These are phyloP conservation scores for Fusarium sp. DNA, from an alignment of 2,329 filamentous ascomycete species.

Conservation along the genomic window DNA sequence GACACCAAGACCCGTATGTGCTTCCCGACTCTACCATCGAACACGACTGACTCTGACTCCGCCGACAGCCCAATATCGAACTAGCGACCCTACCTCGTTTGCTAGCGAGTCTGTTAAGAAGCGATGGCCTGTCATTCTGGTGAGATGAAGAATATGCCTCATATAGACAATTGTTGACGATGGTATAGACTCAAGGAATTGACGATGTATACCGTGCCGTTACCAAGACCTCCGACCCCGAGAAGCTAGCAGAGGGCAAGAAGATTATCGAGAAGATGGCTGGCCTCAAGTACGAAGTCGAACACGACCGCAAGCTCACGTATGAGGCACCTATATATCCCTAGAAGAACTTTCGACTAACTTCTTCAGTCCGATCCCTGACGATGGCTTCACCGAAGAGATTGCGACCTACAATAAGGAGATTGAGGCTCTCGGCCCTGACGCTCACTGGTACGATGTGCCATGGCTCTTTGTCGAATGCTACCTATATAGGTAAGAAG, in stretches of 20 bases:
- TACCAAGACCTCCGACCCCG: conserved; percentile 66
- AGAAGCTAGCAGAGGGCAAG: conserved; percentile 84
- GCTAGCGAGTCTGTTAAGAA: conserved; percentile 85
- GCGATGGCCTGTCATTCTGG: conserved; percentile 93
- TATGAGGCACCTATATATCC: conserved; percentile 55
- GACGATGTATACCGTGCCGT: conserved; percentile 90
- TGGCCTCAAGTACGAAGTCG: conserved; percentile 91
- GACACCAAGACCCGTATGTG: conserved; percentile 78
- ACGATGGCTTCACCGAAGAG: conserved; percentile 85
- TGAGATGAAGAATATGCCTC: conserved; percentile 54
- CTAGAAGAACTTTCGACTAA: conserved; percentile 1
- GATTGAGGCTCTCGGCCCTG: conserved; percentile 73
- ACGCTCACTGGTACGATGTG: conserved; percentile 82
- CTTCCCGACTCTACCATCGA: neutral
- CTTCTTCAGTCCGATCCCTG: conserved; percentile 70
- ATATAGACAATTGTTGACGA: conserved; percentile 7
- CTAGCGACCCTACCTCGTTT: conserved; percentile 86
- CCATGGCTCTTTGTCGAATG: conserved; percentile 95
- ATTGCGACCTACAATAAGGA: conserved; percentile 88
- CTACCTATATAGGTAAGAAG: conserved; percentile 81
- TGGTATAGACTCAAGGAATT: conserved; percentile 81
- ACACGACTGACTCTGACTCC: conserved; percentile 37
- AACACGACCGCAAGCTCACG: conserved; percentile 85
- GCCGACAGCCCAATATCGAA: conserved; percentile 76
- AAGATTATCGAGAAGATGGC: conserved; percentile 82